Evolutionary conservation across 1,284 basidiomycete species (phyloP).

Genomic region (Marasmius oreades): DNA sequence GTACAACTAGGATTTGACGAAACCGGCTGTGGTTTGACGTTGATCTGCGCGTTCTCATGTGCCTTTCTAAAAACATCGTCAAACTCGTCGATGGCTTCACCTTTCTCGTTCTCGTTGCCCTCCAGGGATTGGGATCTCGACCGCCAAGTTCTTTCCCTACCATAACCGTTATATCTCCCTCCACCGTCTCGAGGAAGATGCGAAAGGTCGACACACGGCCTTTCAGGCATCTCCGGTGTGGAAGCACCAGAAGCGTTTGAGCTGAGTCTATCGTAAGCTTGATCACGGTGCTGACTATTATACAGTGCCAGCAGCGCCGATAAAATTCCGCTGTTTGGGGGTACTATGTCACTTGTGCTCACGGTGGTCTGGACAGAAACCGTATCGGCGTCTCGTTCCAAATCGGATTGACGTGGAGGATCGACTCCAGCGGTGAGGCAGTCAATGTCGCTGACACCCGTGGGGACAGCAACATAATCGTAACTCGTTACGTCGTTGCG

Average conservation of each 20-base stretch:
- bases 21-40: neutral
- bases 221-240: constrained; percentile 12
- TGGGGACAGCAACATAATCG: neutral
- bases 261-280: neutral
- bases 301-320: neutral
- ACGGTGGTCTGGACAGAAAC: neutral
- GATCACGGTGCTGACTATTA: neutral
- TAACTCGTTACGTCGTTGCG: too few relatives aligned
- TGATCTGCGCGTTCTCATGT: neutral
- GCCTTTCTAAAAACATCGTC: neutral
- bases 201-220: constrained; percentile 5
- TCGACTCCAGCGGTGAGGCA: neutral
- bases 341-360: neutral
- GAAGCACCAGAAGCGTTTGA: constrained; percentile 16
- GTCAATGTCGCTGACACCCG: neutral
- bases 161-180: neutral
- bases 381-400: constrained; percentile 2
- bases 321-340: neutral
- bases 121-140: neutral
- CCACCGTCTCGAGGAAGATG: neutral
- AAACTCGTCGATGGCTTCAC: neutral
- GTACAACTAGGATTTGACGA: neutral
- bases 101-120: neutral
- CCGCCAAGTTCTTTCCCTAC: neutral
- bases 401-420: neutral